Percentiles rank a stretch among this genome's conserved stretches.
Conservation (phyloP, 768 basidiomycete species). For the Filobasidium floriforme region DNA sequence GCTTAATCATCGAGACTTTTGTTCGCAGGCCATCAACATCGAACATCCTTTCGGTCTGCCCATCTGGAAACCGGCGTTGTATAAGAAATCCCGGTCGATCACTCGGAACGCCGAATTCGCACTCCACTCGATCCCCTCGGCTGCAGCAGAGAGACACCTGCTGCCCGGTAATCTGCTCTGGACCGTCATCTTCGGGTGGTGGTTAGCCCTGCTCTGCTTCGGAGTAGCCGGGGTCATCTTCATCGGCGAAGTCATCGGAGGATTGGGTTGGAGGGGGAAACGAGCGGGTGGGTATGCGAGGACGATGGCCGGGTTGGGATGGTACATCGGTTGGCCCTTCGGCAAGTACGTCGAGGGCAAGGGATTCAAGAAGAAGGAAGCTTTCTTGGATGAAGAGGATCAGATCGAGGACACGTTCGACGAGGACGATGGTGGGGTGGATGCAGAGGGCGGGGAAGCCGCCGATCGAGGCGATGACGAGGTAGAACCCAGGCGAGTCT, state of each 20-base stretch:
- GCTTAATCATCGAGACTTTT: not conserved
- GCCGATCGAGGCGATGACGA: not conserved
- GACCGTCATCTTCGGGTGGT: slow-evolving; percentile 85
- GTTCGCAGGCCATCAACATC: slow-evolving; percentile 67
- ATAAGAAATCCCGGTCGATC: slow-evolving; percentile 94
- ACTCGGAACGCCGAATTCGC: slow-evolving; percentile 93
- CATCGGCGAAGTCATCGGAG: slow-evolving; percentile 58
- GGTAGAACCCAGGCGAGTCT: slow-evolving; percentile 31
- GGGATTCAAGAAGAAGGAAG: slow-evolving; percentile 42
- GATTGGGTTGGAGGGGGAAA: slow-evolving; percentile 51
- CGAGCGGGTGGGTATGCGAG: slow-evolving; percentile 57
- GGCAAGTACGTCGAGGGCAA: slow-evolving; percentile 94
- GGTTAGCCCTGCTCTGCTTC: slow-evolving; percentile 70
- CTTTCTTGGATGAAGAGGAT: slow-evolving; percentile 33
- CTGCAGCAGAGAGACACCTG: slow-evolving; percentile 85
- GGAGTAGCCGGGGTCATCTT: slow-evolving; percentile 61
- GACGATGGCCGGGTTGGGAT: slow-evolving; percentile 84
- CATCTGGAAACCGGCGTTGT: slow-evolving; percentile 98
- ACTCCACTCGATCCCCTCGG: slow-evolving; percentile 82
- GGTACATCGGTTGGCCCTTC: slow-evolving; percentile 97
- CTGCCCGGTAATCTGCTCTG: slow-evolving; percentile 92
- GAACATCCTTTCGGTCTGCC: slow-evolving; percentile 98
- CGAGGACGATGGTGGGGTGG: slow-evolving; percentile 1
- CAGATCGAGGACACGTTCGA: slow-evolving; percentile 26
- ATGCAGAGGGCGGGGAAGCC: not conserved